These are phyloP conservation scores for Saitozyma sp. DNA, from an alignment of 768 basidiomycete genomes.

Conservation along the genomic window DNA sequence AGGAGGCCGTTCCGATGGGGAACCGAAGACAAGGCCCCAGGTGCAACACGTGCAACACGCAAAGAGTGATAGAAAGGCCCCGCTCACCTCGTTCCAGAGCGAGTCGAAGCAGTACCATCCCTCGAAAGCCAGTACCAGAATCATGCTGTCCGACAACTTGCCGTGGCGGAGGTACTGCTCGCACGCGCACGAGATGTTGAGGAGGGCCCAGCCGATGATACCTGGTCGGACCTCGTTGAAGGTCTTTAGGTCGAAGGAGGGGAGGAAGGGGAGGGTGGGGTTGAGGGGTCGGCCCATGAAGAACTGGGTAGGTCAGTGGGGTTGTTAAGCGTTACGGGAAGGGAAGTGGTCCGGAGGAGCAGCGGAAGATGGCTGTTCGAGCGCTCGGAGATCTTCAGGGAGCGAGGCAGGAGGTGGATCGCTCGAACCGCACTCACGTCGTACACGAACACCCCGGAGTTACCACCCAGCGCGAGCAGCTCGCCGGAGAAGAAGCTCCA, in stretches of 20 bases:
- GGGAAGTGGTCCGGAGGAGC: no score
- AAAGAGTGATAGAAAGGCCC: slow-evolving; percentile 8
- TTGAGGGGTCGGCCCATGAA: slow-evolving; percentile 66
- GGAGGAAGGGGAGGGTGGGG: slow-evolving; percentile 57
- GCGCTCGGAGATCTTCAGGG: no score
- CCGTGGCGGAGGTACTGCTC: slow-evolving; percentile 82
- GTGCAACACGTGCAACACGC: background rate
- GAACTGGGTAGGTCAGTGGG: slow-evolving; percentile 30
- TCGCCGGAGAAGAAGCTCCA: slow-evolving; percentile 68
- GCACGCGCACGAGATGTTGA: slow-evolving; percentile 87
- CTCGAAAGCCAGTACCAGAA: slow-evolving; percentile 83
- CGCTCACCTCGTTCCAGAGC: slow-evolving; percentile 80
- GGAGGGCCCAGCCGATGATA: slow-evolving; percentile 84
- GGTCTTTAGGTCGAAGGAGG: slow-evolving; percentile 69
- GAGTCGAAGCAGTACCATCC: slow-evolving; percentile 80
- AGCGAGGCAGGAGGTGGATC: background rate
- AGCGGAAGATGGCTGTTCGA: no score
- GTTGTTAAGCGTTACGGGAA: no score
- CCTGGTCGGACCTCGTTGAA: slow-evolving; percentile 87
- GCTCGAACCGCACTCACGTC: slow-evolving; percentile 63
- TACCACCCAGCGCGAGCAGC: slow-evolving; percentile 88
- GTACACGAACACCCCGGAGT: slow-evolving; percentile 80
- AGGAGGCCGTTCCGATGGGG: no score
- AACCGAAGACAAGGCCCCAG: no score
- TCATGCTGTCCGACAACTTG: slow-evolving; percentile 84